Base-by-base conservation (phyloP, 75 land plant genomes). In the Chamaecyparis obtusa region DNA sequence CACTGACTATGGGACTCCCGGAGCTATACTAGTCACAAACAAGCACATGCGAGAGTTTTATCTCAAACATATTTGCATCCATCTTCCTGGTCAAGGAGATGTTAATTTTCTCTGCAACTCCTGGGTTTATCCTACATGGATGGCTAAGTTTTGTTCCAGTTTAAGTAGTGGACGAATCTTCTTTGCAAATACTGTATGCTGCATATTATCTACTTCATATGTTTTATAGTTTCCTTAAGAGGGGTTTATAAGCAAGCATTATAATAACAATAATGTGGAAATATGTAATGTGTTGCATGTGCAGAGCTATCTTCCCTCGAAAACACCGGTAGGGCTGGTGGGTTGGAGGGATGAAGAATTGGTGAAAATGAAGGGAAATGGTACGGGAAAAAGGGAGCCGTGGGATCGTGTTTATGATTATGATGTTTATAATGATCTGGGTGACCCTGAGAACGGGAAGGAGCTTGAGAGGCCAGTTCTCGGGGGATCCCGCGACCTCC, bases 11-110 rank as follows among this genome's bases (percentile, higher is more conserved):
- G 92, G 92, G 17, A 86, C 55, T 27, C 91, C 91, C 3, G 91
- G 91, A 15, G 92, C 91, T 32, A 33, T 91, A 14, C 3, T 85
- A 9, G 88, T 91, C 24, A 49, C 19, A 19, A 91, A 91, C 51
- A 48, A 84, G 8, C 92, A 91, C 74, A 35, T 57, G 37, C 84
- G 84, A 35, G 89, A 91, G 87, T 90, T 91, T 64, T 90, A 55
- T 8, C 55, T 91, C 13, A 69, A 81, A 39, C 49, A 84, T 17
- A n/a, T 87, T 16, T 39, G 84, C 11, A n/a, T 91, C 17, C 21
- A 44, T 14, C 7, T 89, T 16, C 87, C 91, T 21, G 83, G 43
- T 9, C 27, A 39, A 5, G 17, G 36, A 14, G 77, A 43, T 6
- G 74, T 84, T 64, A 27, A 56, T 36, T 88, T 88, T 43, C 88